Conservation (phyloP, 371 early-diverging fungal species). For the Batrachochytrium dendrobatidis region DNA sequence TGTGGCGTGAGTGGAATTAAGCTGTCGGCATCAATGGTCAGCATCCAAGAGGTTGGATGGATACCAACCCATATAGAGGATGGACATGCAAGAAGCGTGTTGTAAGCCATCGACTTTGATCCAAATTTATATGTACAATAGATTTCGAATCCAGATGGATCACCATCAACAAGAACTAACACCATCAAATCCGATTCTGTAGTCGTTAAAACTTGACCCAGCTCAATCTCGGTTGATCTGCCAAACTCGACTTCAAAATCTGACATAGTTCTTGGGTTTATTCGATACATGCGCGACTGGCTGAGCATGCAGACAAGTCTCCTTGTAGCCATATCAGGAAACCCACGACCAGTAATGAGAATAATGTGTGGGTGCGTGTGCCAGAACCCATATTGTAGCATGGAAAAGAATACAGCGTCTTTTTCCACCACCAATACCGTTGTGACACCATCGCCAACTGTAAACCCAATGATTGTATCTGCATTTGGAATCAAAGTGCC, state of each 20-base stretch:
- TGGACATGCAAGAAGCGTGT: not conserved
- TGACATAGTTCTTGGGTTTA: too few species aligned
- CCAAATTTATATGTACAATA: not conserved
- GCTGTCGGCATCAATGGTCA: not conserved
- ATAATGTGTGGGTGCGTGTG: not conserved
- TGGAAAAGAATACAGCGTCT: not conserved
- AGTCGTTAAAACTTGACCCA: too few species aligned
- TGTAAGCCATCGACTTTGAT: not conserved
- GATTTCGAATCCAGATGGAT: not conserved
- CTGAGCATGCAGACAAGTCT: not conserved
- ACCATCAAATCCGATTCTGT: too few species aligned
- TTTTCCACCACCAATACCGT: not conserved
- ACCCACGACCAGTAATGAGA: conserved; percentile 2
- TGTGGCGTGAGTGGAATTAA: not conserved
- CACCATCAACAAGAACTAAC: not conserved
- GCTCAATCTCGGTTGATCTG: too few species aligned
- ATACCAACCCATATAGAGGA: not conserved
- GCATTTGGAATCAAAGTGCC: not conserved
- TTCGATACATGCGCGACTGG: too few species aligned
- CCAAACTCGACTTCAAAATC: too few species aligned
- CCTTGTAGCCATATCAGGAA: conserved; percentile 1
- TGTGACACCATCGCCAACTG: not conserved
- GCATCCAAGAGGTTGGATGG: not conserved
- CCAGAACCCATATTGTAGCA: not conserved
- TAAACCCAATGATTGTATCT: not conserved